A percentile compares a stretch with the other conserved stretches of the same genome.
Conservation (phyloP, 2,329 filamentous ascomycete genomes). For the Penicillium griseofulvum region DNA sequence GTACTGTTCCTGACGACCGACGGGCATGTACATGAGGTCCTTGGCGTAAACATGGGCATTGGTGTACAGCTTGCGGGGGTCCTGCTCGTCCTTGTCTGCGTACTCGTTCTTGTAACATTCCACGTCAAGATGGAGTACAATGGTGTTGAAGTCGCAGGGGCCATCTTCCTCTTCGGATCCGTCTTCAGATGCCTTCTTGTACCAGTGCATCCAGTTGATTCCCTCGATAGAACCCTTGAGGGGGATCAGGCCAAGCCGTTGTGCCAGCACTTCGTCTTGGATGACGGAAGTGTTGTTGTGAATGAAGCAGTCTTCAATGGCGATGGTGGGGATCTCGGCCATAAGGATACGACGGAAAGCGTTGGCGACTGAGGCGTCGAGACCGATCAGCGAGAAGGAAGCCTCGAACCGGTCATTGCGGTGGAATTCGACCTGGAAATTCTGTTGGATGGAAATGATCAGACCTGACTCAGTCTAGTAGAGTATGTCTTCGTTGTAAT, state of each 20-base stretch:
- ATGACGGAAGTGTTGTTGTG: constrained; percentile 97
- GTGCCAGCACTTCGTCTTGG: constrained; percentile 92
- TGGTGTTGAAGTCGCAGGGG: constrained; percentile 78
- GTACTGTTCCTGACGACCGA: constrained; percentile 67
- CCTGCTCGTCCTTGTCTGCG: constrained; percentile 69
- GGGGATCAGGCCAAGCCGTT: constrained; percentile 85
- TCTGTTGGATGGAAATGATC: constrained; percentile 38
- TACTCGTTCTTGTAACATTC: constrained; percentile 77
- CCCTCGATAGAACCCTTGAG: constrained; percentile 76
- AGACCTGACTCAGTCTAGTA: neutral
- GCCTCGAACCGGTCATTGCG: constrained; percentile 73
- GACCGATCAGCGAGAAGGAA: constrained; percentile 84
- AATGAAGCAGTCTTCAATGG: constrained; percentile 90
- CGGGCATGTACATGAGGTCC: constrained; percentile 73
- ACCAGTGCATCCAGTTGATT: constrained; percentile 79
- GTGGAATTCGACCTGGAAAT: constrained; percentile 77
- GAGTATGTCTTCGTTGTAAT: neutral
- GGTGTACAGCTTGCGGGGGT: constrained; percentile 80
- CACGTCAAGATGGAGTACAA: constrained; percentile 72
- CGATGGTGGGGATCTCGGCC: constrained; percentile 88
- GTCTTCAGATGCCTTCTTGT: constrained; percentile 67
- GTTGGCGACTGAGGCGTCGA: constrained; percentile 92
- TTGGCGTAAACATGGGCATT: constrained; percentile 79
- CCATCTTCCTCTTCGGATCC: constrained; percentile 47
- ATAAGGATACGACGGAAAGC: constrained; percentile 96